Evolutionary conservation across 768 basidiomycete genomes (phyloP).

Genomic region (Cystofilobasidium ferigula): DNA sequence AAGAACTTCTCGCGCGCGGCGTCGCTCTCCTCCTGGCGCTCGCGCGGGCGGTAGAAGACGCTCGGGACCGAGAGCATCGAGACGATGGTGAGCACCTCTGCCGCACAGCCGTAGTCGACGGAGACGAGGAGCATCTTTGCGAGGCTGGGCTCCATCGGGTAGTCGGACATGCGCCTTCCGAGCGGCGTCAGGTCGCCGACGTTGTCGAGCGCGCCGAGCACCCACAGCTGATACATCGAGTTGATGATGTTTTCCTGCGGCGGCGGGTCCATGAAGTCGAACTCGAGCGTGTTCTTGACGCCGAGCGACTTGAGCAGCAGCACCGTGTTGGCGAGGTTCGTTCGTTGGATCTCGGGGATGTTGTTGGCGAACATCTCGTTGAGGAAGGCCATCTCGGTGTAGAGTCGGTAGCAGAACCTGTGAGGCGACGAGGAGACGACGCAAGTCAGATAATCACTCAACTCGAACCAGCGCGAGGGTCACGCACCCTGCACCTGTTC

Average conservation of each 20-base stretch:
- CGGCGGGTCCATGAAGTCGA: conserved; percentile 99
- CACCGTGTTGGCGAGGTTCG: conserved; percentile 94
- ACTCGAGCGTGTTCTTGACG: conserved; percentile 92
- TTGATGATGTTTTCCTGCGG: conserved; percentile 95
- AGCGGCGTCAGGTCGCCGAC: conserved; percentile 86
- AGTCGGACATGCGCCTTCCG: conserved; percentile 96
- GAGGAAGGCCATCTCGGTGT: conserved; percentile 90
- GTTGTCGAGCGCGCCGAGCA: conserved; percentile 92
- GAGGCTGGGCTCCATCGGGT: conserved; percentile 98
- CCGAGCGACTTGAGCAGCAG: conserved; percentile 87
- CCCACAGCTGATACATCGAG: conserved; percentile 99
- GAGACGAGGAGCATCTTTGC: conserved; percentile 97
- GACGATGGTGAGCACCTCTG: conserved; percentile 95
- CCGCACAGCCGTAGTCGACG: conserved; percentile 83
- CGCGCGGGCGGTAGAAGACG: conserved; percentile 94
- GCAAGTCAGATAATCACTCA: too few species aligned
- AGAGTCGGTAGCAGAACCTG: conserved; percentile 90
- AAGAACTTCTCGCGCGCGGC: conserved; percentile 97
- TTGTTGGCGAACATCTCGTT: conserved; percentile 93
- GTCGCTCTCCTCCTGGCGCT: conserved; percentile 94
- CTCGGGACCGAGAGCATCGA: conserved; percentile 98
- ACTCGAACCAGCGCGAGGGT: neutral
- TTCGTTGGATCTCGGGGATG: conserved; percentile 96
- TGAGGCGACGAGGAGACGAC: neutral
- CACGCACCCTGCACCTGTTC: conserved; percentile 84